Evolutionary conservation across 352 stramenopile species (phyloP).

Genomic region (Phytophthora melonis): DNA sequence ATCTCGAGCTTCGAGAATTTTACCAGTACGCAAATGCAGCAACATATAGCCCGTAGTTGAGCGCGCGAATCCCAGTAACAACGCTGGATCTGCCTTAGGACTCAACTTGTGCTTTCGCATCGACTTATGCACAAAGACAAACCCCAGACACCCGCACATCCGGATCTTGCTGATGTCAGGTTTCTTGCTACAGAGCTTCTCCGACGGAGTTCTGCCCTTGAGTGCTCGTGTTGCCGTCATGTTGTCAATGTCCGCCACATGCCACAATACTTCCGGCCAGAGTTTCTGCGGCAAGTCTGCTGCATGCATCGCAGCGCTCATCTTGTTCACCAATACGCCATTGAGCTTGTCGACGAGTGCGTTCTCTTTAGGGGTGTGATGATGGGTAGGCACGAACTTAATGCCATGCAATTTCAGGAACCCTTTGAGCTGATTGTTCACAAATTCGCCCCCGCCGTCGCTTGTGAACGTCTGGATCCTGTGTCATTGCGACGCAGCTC

Average conservation of each 20-base stretch:
- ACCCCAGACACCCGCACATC: not conserved
- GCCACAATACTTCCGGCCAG: constrained; percentile 9
- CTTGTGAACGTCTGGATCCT: constrained; percentile 10
- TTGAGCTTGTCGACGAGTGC: constrained; percentile 7
- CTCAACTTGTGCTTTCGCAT: not conserved
- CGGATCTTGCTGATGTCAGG: constrained; percentile 10
- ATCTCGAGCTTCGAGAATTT: not conserved
- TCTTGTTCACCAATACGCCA: constrained; percentile 7
- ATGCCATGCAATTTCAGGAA: constrained; percentile 1
- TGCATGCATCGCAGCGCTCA: constrained; percentile 5
- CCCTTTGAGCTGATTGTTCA: not conserved
- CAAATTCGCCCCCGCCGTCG: constrained; percentile 22
- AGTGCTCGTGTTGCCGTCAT: not conserved
- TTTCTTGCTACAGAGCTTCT: constrained; percentile 3
- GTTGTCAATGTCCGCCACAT: constrained; percentile 18
- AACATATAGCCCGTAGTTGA: not conserved
- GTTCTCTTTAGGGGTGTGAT: constrained; percentile 12
- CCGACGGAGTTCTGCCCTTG: not conserved
- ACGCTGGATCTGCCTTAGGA: not conserved
- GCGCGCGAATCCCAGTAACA: not conserved
- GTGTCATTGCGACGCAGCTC: not conserved
- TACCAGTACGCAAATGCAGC: not conserved
- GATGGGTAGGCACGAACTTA: constrained; percentile 9
- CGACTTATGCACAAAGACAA: not conserved
- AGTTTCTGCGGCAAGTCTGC: constrained; percentile 1